A percentile compares a stretch with the other conserved stretches of the same genome.
Conservation (phyloP, 2,329 filamentous ascomycete species). For the Penicillium oxalicum region DNA sequence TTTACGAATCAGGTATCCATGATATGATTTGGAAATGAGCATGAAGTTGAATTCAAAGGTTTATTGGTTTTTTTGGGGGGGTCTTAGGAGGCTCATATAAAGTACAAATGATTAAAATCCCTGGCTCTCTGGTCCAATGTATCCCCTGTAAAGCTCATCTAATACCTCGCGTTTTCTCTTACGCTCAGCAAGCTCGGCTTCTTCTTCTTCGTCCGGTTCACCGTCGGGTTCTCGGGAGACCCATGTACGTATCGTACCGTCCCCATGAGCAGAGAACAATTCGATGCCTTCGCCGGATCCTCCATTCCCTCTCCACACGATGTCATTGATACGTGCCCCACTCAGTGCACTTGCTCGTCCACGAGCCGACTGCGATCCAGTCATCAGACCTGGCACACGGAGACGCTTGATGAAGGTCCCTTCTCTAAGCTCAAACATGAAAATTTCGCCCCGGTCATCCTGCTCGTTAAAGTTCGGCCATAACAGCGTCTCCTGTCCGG, state of each 20-base stretch:
- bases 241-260: slow-evolving; percentile 81
- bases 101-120: background rate
- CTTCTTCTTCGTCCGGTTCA: slow-evolving; percentile 39
- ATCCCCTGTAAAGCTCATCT: slow-evolving; percentile 70
- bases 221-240: slow-evolving; percentile 53
- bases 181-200: slow-evolving; percentile 46
- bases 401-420: slow-evolving; percentile 67
- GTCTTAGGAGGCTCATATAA: background rate
- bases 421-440: slow-evolving; percentile 72
- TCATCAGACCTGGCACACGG: slow-evolving; percentile 54
- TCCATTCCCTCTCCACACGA: slow-evolving; percentile 68
- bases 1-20: too few relatives aligned
- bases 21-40: background rate
- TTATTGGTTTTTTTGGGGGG: background rate
- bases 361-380: slow-evolving; percentile 32
- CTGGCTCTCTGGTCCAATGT: slow-evolving; percentile 49
- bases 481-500: slow-evolving; percentile 62
- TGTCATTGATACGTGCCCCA: slow-evolving; percentile 61
- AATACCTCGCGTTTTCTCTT: slow-evolving; percentile 71
- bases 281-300: slow-evolving; percentile 54
- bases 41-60: background rate
- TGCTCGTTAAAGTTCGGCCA: slow-evolving; percentile 73
- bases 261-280: slow-evolving; percentile 75
- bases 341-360: slow-evolving; percentile 44
- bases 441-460: slow-evolving; percentile 60